Evolutionary conservation across 2,329 filamentous ascomycete species (phyloP).

Genomic region (Hymenoscyphus fraxineus): DNA sequence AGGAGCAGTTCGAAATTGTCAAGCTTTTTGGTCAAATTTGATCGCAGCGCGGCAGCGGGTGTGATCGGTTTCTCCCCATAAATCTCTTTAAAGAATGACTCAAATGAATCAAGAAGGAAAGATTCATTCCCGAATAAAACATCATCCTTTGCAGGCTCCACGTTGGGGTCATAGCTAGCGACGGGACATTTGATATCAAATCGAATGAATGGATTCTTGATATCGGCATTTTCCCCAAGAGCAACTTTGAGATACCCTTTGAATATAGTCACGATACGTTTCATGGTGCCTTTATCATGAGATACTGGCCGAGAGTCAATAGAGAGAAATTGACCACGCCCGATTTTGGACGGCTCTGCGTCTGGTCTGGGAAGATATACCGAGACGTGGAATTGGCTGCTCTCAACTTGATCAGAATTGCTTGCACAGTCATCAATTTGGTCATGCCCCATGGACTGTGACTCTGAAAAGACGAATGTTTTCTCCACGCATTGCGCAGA

Average conservation of each 20-base stretch:
- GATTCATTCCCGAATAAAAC: constrained; percentile 61
- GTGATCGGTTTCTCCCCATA: constrained; percentile 25
- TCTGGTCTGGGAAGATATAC: constrained; percentile 54
- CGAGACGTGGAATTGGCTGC: constrained; percentile 44
- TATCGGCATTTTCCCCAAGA: constrained; percentile 24
- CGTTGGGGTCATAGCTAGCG: constrained; percentile 66
- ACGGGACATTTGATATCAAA: constrained; percentile 60
- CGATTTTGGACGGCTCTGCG: constrained; percentile 43
- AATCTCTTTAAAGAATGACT: constrained; percentile 28
- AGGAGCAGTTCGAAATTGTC: constrained; percentile 28
- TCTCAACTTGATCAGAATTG: background rate
- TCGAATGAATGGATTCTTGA: constrained; percentile 57
- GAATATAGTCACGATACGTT: constrained; percentile 54
- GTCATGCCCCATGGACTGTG: constrained; percentile 8
- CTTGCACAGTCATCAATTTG: background rate
- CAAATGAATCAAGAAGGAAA: constrained; percentile 37
- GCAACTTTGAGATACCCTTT: constrained; percentile 44
- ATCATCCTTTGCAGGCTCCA: constrained; percentile 69
- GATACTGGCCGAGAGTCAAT: constrained; percentile 66
- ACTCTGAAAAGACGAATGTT: constrained; percentile 22
- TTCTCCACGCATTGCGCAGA: constrained; percentile 50
- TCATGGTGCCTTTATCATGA: constrained; percentile 50
- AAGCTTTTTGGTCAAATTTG: background rate
- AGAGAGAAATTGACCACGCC: constrained; percentile 59
- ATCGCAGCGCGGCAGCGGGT: background rate